Evolutionary conservation across 352 stramenopile species (phyloP).

Genomic region (Globisporangium yorkense): DNA sequence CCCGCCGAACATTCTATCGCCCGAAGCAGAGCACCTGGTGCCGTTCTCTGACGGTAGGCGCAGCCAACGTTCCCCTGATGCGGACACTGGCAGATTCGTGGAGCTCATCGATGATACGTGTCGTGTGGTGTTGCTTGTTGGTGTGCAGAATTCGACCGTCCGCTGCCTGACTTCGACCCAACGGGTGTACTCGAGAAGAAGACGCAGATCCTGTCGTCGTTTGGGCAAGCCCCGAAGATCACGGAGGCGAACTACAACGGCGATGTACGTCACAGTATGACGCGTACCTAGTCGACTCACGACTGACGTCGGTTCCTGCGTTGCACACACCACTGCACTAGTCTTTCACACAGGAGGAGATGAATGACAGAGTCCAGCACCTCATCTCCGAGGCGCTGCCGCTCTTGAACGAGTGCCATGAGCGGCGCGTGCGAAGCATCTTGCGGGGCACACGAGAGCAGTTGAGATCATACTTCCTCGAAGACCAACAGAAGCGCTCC

Average conservation of each 20-base stretch:
- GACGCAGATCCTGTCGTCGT: conserved; percentile 19
- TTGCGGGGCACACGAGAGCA: conserved; percentile 10
- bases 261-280: conserved; percentile 20
- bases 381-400: conserved; percentile 12
- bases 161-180: conserved; percentile 34
- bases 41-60: conserved; percentile 10
- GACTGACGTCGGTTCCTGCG: neutral
- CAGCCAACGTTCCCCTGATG: neutral
- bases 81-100: neutral
- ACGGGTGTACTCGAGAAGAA: conserved; percentile 21
- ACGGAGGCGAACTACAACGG: conserved; percentile 21
- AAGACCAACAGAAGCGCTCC: conserved; percentile 5
- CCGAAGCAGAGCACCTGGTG: conserved; percentile 2
- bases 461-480: conserved; percentile 7
- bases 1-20: conserved; percentile 21
- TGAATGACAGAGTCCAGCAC: conserved; percentile 8
- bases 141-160: conserved; percentile 25
- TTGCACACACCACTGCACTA: neutral
- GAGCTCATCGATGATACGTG: neutral
- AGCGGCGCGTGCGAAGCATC: conserved; percentile 13
- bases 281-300: neutral
- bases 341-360: conserved; percentile 8
- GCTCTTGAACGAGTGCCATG: conserved; percentile 7
- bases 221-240: conserved; percentile 23
- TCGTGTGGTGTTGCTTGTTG: neutral